Base-by-base conservation (phyloP, 352 stramenopile genomes). In the Phytophthora idaei region DNA sequence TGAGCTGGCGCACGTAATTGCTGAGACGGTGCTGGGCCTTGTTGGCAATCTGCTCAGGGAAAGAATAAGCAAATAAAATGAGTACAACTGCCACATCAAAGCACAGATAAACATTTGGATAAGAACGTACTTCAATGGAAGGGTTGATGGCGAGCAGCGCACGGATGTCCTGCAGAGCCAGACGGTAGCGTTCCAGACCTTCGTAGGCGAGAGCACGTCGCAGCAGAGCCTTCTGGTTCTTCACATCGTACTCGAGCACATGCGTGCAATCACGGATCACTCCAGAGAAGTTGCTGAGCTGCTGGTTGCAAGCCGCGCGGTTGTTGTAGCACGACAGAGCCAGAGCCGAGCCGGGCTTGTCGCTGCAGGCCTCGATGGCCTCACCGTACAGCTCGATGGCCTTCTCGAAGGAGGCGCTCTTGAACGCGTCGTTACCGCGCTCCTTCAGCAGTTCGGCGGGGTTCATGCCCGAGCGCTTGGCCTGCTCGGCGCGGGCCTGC, bases 201-300 rank as follows among this genome's bases (percentile, higher is more conserved):
- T 99, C 95, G 81, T 98, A 98, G 34, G 95, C 95, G 61, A 98
- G 76, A 27, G 92, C 95, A 68, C 95, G 90, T 64, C 95, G 92
- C 69, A 99, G 84, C 39, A 99, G 74, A 28, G 95, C 93, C 83
- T 99, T 99, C 67, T 98, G 90, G 85, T 98, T 99, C 56, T 97
- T 86, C 2, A 90, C 81, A 21, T 99, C 94, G 53, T 92, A 80
- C 77, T 99, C 94, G 27, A 99, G 77, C 34, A 99, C 95, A 41
- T 97, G 90, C 32, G 92, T 97, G 74, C 94, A 98, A 79, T 99
- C 95, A 46, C 87, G 82, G 65, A 99, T 98, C 14, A 97, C 94
- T 39, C 84, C 93, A 48, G 97, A 97, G 77, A 98, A 99, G 81
- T 98, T 98, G 77, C 90, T 98, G 61, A 99, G 94, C 86, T 98